These are phyloP conservation scores for Fusarium sp. DNA, from an alignment of 2,329 filamentous ascomycete genomes.

Conservation along the genomic window DNA sequence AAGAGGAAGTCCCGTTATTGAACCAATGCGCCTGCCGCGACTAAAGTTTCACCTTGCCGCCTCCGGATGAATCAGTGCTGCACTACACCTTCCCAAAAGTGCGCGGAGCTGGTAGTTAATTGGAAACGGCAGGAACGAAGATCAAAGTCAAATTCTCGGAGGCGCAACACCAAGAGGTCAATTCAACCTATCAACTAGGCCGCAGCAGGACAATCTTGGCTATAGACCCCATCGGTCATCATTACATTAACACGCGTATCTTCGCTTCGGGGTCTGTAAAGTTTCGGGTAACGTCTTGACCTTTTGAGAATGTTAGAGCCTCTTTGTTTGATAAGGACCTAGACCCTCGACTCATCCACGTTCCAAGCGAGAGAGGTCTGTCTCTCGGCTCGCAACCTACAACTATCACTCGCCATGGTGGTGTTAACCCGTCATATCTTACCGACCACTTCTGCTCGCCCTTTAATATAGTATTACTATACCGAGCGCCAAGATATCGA, in stretches of 20 bases:
- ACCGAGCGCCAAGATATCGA: conserved; percentile 14
- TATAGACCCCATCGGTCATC: neutral
- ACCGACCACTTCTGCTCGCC: conserved; percentile 5
- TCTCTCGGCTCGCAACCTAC: neutral
- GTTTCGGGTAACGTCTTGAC: conserved; percentile 19
- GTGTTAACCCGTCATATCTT: conserved; percentile 10
- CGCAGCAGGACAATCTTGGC: neutral
- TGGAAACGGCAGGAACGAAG: conserved; percentile 41
- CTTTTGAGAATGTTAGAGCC: neutral
- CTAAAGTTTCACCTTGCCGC: conserved; percentile 24
- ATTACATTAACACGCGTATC: neutral
- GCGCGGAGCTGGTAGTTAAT: neutral
- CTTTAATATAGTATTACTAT: conserved; percentile 4
- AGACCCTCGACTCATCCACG: conserved; percentile 14
- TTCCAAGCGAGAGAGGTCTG: neutral
- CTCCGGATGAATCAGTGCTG: conserved; percentile 20
- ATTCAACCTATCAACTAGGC: neutral
- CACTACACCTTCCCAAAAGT: neutral
- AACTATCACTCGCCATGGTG: conserved; percentile 14
- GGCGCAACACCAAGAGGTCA: neutral
- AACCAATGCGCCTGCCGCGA: neutral
- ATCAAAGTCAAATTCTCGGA: conserved; percentile 39
- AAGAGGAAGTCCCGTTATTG: conserved; percentile 1
- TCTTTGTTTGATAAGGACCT: conserved; percentile 7
- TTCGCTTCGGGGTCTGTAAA: neutral